phyloP scores from a whole-genome alignment of 2,329 filamentous ascomycete genomes.

The Lachnellula arida region DNA sequence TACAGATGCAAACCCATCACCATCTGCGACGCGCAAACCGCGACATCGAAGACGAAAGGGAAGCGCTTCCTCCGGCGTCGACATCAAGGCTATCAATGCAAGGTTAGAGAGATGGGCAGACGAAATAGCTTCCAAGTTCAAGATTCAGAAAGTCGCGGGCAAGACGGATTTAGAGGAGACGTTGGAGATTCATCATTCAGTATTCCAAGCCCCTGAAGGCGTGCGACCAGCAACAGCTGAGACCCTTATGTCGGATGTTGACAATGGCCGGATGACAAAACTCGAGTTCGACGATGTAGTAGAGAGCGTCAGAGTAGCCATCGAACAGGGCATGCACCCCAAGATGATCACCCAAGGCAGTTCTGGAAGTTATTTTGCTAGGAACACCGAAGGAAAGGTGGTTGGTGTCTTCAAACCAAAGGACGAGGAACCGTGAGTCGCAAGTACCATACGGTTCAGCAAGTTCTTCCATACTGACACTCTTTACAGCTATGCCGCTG shows the following conservation, averaged over 20 bases:
- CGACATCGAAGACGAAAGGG: constrained; percentile 47
- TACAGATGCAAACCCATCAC: constrained; percentile 38
- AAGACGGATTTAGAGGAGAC: constrained; percentile 75
- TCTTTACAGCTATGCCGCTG: constrained; percentile 64
- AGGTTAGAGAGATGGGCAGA: constrained; percentile 94
- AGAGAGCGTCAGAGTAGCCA: constrained; percentile 84
- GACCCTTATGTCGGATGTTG: constrained; percentile 55
- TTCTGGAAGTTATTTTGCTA: constrained; percentile 96
- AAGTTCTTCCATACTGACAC: too few species aligned
- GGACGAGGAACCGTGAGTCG: constrained; percentile 73
- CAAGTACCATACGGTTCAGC: too few species aligned
- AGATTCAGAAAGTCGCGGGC: constrained; percentile 72
- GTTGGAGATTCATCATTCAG: constrained; percentile 93
- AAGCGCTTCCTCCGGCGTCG: constrained; percentile 80
- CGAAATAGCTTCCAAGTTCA: constrained; percentile 96
- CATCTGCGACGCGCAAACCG: constrained; percentile 41
- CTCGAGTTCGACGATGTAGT: constrained; percentile 83
- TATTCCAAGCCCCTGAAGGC: constrained; percentile 90
- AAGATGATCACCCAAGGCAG: constrained; percentile 96
- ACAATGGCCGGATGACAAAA: constrained; percentile 66
- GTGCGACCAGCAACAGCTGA: constrained; percentile 75
- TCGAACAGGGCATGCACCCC: constrained; percentile 85
- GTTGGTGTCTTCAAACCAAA: constrained; percentile 99
- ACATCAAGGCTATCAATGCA: constrained; percentile 97
- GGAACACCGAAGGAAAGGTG: constrained; percentile 86